Conservation (phyloP, 2,329 filamentous ascomycete genomes). For the Colletotrichum tamarilloi region DNA sequence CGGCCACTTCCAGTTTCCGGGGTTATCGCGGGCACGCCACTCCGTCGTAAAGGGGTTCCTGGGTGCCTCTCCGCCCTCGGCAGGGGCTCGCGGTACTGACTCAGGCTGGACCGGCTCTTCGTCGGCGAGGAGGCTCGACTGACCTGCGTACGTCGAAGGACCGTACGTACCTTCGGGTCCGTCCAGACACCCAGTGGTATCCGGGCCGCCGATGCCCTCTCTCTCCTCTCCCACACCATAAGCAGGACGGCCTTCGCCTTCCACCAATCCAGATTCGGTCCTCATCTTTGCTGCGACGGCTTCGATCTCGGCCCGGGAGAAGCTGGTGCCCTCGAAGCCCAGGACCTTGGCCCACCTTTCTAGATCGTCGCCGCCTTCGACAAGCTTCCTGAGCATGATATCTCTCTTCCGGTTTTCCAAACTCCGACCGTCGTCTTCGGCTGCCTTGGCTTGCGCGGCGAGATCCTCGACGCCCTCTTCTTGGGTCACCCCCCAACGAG, state of each 20-base stretch:
- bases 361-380: slow-evolving; percentile 3
- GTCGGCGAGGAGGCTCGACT: neutral
- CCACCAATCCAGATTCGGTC: neutral
- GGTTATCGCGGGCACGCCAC: slow-evolving; percentile 22
- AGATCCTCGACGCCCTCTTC: neutral
- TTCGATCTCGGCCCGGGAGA: neutral
- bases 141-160: neutral
- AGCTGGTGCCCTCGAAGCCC: slow-evolving; percentile 12
- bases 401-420: neutral
- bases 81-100: slow-evolving; percentile 21
- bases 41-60: slow-evolving; percentile 34
- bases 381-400: slow-evolving; percentile 17
- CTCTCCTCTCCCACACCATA: slow-evolving; percentile 4
- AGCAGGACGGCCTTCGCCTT: neutral
- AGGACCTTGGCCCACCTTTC: slow-evolving; percentile 11
- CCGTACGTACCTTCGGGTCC: slow-evolving; percentile 17
- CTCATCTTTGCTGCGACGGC: neutral
- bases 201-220: neutral
- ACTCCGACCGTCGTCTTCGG: neutral
- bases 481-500: slow-evolving; percentile 10
- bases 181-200: slow-evolving; percentile 11
- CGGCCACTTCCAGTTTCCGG: neutral
- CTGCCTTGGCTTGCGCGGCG: neutral
- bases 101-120: neutral
- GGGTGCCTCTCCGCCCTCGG: slow-evolving; percentile 22